Evolutionary conservation across 2,329 filamentous ascomycete genomes (phyloP), one percentile per base, ranked within the genome.

Genomic region (Trichophyton rubrum): DNA sequence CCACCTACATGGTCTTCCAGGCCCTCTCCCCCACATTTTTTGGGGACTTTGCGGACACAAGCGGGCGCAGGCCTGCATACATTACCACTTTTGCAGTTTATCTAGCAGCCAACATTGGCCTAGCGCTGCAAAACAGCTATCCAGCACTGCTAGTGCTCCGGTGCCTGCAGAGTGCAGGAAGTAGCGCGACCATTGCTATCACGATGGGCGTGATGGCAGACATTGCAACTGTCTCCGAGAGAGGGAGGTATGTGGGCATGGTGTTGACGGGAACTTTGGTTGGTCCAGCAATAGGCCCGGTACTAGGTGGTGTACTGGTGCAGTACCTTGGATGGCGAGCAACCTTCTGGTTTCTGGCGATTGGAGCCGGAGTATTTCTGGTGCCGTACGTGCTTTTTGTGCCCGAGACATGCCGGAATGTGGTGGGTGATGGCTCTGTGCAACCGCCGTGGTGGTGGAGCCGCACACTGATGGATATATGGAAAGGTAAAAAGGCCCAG

Each of bases 201-300:
- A 83, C 82, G 0, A 86, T 81, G 63, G 88, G 84, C 1, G 83
- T 90, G 1, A 81, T 91, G 13, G 85, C 86, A 0, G 89, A 93
- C 66, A 79, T 90, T 3, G 80, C 85, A 0, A 83, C 85, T 0
- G 84, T 81, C 53, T 79, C 82, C 0, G 86, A 92, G 70, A 77
- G 89, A 66, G 89, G 88, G 2, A 82, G 80, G 60, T 91, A 88
- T 68, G 85, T 91, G 75, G 87, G 83, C 58, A 80, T 85, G 62
- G 82, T 85, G n/a, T 80, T 79, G 35, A 78, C 78, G 3, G 84
- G 81, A 15, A 75, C 81, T 59, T 82, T 85, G 43, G 58, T 78
- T 11, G 77, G 73, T 0, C 75, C 75, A 0, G 69, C 77, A 2
- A 67, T 87, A 5, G 75, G 82, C 0, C 85, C 86, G 0, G 78